Conservation (phyloP, 148 eudicot genomes). For the Tetragonia tetragonoides region DNA sequence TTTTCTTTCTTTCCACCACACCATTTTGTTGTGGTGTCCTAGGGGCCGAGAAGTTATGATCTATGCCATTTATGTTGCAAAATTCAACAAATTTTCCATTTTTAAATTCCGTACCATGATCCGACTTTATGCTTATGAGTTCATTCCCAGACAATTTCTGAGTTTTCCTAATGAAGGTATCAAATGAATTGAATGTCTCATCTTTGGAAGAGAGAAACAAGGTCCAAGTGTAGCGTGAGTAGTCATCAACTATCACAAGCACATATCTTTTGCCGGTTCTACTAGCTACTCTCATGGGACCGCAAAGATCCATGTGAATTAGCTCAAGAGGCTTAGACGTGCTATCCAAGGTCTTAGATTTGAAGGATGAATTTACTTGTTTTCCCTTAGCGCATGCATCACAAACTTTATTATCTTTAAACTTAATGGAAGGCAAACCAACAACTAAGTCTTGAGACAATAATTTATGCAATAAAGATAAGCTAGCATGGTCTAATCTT, state of each 20-base stretch:
- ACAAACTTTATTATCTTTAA: neutral
- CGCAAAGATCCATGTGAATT: no score
- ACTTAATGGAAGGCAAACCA: neutral
- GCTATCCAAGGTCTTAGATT: no score
- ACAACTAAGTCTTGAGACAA: neutral
- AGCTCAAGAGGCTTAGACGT: no score
- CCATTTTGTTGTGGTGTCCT: no score
- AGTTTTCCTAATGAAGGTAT: neutral
- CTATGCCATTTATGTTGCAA: no score
- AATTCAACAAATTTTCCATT: no score
- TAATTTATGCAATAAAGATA: neutral
- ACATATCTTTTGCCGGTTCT: neutral
- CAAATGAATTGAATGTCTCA: neutral
- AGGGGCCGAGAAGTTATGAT: no score
- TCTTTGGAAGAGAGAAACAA: no score
- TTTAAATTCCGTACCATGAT: no score
- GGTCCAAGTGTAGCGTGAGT: neutral
- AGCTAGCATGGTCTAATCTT: neutral
- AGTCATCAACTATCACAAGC: neutral
- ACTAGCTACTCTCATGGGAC: neutral
- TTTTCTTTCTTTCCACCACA: no score
- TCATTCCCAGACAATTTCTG: neutral
- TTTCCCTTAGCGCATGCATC: neutral
- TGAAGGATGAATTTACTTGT: neutral
- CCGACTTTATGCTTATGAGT: no score